Evolutionary conservation across 2,329 filamentous ascomycete genomes (phyloP).

Genomic region (Colletotrichum sp.): DNA sequence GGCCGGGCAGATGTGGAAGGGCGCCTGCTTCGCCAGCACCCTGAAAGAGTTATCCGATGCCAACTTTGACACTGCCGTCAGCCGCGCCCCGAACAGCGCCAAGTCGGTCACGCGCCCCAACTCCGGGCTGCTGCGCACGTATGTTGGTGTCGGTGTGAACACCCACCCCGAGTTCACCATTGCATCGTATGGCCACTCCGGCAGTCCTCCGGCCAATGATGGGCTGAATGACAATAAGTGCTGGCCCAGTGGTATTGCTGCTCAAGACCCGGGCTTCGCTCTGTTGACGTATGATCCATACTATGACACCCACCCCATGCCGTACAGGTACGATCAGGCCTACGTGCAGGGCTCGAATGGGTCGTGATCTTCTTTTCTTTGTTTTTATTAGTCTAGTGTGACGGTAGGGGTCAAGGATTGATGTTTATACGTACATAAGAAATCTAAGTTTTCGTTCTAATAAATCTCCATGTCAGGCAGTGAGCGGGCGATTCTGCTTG

Average conservation of each 20-base stretch:
- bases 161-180: neutral
- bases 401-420: no score
- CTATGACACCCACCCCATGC: slow-evolving; percentile 13
- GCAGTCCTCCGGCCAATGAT: slow-evolving; percentile 11
- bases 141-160: neutral
- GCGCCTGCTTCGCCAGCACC: slow-evolving; percentile 27
- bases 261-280: slow-evolving; percentile 23
- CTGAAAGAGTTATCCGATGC: neutral
- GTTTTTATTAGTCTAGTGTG: no score
- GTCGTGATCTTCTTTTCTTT: neutral
- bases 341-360: neutral
- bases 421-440: no score
- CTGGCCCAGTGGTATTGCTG: slow-evolving; percentile 23
- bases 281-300: slow-evolving; percentile 22
- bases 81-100: neutral
- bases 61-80: neutral
- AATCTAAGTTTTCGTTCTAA: no score
- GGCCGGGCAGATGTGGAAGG: slow-evolving; percentile 8
- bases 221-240: slow-evolving; percentile 26
- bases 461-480: no score
- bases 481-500: no score
- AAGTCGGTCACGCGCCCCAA: neutral
- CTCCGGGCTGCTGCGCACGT: neutral
- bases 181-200: neutral
- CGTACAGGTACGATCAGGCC: neutral